Base-by-base conservation (phyloP, 768 basidiomycete species). In the Tubosaeta brunneosetosa region DNA sequence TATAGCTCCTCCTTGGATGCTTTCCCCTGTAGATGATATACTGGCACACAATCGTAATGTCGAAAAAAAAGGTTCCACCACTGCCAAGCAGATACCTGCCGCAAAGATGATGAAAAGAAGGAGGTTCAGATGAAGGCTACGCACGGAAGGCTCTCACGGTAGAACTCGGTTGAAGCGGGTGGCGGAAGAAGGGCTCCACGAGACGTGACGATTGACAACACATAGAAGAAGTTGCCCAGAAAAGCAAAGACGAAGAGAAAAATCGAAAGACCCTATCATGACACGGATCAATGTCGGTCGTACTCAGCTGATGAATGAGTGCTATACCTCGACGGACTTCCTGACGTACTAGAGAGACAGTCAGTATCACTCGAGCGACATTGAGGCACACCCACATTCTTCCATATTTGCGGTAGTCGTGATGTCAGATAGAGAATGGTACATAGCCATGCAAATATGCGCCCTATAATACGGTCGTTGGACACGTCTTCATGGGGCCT, bases 361-460 rank as follows among this genome's bases (percentile, higher is more conserved):
- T 56, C 26, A 45, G 49, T 55, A 1, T 47, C 29, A 41, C 44
- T 44, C 53, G 44, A 47, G 34, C 34, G 31, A 51, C 14, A 8
- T 34, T 42, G 41, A 19, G 46, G 19, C 22, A 83, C 92, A 83
- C 92, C 67, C 68, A 97, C 94, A 64, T 97, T 97, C 71, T 94
- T 95, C 97, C 97, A 98, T 57, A 99, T 97, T 69, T 99, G 97
- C 19, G 97, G 97, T 61, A 99, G 71, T 53, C 97, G 83, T 3
- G 88, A 91, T 3, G 95, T 97, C 33, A 99, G 74, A 69, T 99
- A 99, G 14, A 97, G 74, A 0, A 84, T 89, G 2, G 94, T 93
- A 66, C 95, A 97, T 17, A 86, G 64, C 97, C 97, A 99, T 9
- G 97, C 94, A 50, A 88, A 93, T 49, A 93, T 81, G 3, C 97